Evolutionary conservation across 257 asterid genomes (phyloP), one percentile per base, ranked within the genome.

Genomic region (Solanum commersonii): DNA sequence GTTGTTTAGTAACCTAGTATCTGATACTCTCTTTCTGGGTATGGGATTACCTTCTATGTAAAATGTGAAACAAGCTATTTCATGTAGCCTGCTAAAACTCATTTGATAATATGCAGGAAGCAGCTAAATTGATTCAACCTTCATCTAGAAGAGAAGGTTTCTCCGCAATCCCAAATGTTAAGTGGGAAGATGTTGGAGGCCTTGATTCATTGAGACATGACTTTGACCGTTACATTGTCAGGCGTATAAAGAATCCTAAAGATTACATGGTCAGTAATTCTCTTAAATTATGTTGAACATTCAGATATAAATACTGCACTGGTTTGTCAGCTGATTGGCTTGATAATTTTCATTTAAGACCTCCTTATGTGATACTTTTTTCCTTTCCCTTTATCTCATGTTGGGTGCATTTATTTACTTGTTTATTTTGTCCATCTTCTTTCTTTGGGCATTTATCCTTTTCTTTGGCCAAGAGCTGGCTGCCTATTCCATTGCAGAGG

Each of bases 151-250:
- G 98, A 90, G 98, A 96, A 92, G 99, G 99, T 42, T 95, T 96
- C 93, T 96, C 99, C 71, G 90, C 92, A 49, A 88, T 95, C 86
- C 99, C 99, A 35, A 94, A 90, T 90, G 97, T 93, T 40, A 96
- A 92, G 84, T 96, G 99, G 99, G 97, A 94, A 88, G 97, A 95
- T 88, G 98, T 96, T 52, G 99, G 99, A 84, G 99, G 99, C 67
- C 97, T 96, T 83, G 91, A 90, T 86, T 87, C 67, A 31, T 88
- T 96, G n/a, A 92, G 97, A 84, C 74, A 89, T 79, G 96, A 95
- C 92, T 95, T 95, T 90, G 92, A 92, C 85, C 93, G 94, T 31
- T 90, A 91, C 84, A 92, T 96, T 84, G 91, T 95, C 77, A 90
- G 93, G 71, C 95, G 91, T 65, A 93, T 96, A 71, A 93, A 93